These are phyloP conservation scores for Mucor sp. DNA, from an alignment of 371 early-diverging fungal genomes.

Conservation along the genomic window DNA sequence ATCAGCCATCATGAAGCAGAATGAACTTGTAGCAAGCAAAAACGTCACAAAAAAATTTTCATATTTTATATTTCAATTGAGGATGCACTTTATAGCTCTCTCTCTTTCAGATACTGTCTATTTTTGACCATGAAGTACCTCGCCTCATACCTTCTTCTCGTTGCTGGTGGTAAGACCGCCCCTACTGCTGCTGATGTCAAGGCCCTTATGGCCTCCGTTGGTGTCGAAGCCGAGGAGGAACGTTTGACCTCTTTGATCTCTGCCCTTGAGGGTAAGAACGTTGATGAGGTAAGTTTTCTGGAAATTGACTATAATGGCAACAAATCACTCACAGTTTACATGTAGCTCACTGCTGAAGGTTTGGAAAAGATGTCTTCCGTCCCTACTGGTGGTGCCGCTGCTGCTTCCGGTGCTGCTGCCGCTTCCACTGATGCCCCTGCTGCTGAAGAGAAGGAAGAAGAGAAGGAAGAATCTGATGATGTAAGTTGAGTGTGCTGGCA, in stretches of 20 bases:
- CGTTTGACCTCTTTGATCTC: conserved; percentile 78
- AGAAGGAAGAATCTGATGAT: conserved; percentile 91
- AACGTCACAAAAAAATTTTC: conserved; percentile 16
- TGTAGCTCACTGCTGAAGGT: conserved; percentile 87
- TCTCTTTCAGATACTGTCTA: conserved; percentile 23
- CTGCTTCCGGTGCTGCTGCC: conserved; percentile 62
- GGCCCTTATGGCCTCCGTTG: conserved; percentile 87
- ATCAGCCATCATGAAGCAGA: not conserved
- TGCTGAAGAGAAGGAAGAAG: conserved; percentile 54
- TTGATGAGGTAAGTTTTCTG: conserved; percentile 68
- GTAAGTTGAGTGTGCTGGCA: conserved; percentile 11
- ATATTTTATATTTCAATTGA: not conserved
- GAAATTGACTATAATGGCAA: not conserved
- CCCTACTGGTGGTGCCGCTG: conserved; percentile 87
- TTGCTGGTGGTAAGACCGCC: conserved; percentile 84
- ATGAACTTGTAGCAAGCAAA: not conserved
- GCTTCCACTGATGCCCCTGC: conserved; percentile 54
- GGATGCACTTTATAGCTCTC: conserved; percentile 1
- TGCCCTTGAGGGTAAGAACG: conserved; percentile 88
- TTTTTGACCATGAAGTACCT: conserved; percentile 84
- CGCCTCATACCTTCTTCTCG: conserved; percentile 96
- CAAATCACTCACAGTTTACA: not conserved
- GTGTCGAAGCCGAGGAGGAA: conserved; percentile 87
- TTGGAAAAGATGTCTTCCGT: conserved; percentile 91
- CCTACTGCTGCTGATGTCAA: conserved; percentile 85